Conservation (phyloP, 2,329 filamentous ascomycete genomes). For the Diaporthe ampelina region DNA sequence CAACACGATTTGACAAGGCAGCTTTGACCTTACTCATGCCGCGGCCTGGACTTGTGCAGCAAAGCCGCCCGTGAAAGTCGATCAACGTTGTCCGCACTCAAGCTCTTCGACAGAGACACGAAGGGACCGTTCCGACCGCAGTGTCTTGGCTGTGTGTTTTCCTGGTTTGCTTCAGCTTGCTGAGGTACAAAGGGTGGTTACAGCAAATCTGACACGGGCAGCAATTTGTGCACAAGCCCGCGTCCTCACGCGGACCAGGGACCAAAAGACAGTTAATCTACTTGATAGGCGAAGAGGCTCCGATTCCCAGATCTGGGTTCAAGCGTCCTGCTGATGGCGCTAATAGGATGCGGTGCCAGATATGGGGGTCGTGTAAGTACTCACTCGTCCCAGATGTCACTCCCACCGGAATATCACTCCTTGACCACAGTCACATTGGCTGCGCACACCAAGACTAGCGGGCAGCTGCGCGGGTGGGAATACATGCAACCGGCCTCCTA, state of each 20-base stretch:
- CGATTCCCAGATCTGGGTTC: conserved; percentile 29
- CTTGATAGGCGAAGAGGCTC: conserved; percentile 27
- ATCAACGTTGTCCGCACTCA: not conserved
- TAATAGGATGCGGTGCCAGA: conserved; percentile 18
- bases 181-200: not conserved
- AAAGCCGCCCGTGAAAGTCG: not conserved
- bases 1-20: not conserved
- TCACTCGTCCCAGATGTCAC: conserved; percentile 2
- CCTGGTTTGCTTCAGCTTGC: conserved; percentile 1
- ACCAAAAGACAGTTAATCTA: conserved; percentile 23
- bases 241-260: not conserved
- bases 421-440: conserved; percentile 13
- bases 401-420: conserved; percentile 2
- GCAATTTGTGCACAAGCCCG: conserved; percentile 20
- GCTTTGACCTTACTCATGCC: conserved; percentile 10
- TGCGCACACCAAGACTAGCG: conserved; percentile 4
- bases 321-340: conserved; percentile 23
- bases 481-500: conserved; percentile 6
- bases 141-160: conserved; percentile 17
- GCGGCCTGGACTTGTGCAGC: conserved; percentile 1
- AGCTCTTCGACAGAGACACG: not conserved
- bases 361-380: not conserved
- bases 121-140: conserved; percentile 6
- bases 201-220: conserved; percentile 26
- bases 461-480: conserved; percentile 13